phyloP scores from a whole-genome alignment of 495 filamentous ascomycete genomes.

The Parathielavia appendiculata region DNA sequence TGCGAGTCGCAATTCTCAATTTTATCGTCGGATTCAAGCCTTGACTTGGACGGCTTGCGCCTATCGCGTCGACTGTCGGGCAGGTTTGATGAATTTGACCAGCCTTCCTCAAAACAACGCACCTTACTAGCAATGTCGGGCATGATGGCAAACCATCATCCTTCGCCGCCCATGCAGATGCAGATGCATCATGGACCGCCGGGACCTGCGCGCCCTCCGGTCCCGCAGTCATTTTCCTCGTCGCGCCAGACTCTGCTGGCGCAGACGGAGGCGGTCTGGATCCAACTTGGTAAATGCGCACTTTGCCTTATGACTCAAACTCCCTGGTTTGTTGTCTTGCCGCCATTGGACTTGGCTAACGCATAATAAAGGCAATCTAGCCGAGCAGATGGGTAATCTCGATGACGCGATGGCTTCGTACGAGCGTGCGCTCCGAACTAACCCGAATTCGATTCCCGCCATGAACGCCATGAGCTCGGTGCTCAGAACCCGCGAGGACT shows the following conservation, averaged over 20 bases:
- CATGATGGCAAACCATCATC: conserved; percentile 52
- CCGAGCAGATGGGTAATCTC: conserved; percentile 82
- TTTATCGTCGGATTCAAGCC: neutral
- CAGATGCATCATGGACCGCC: conserved; percentile 53
- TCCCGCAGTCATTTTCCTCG: conserved; percentile 32
- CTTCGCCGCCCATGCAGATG: conserved; percentile 53
- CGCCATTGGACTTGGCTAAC: conserved; percentile 19
- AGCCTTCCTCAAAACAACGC: neutral
- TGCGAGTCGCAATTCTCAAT: neutral
- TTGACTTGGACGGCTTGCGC: neutral
- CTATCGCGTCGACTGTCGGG: neutral
- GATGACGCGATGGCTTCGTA: conserved; percentile 86
- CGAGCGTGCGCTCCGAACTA: conserved; percentile 80
- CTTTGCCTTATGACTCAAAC: neutral
- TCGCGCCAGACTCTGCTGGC: conserved; percentile 42
- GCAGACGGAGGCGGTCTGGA: conserved; percentile 85
- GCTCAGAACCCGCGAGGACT: conserved; percentile 85
- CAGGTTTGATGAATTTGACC: neutral
- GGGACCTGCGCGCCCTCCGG: conserved; percentile 44
- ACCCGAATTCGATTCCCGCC: conserved; percentile 82
- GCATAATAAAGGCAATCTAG: conserved; percentile 61
- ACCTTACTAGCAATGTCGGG: neutral
- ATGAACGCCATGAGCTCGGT: conserved; percentile 95
- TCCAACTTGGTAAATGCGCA: conserved; percentile 69
- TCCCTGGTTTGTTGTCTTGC: neutral